Conservation (phyloP, 2,329 filamentous ascomycete species). For the Fusarium sp. region DNA sequence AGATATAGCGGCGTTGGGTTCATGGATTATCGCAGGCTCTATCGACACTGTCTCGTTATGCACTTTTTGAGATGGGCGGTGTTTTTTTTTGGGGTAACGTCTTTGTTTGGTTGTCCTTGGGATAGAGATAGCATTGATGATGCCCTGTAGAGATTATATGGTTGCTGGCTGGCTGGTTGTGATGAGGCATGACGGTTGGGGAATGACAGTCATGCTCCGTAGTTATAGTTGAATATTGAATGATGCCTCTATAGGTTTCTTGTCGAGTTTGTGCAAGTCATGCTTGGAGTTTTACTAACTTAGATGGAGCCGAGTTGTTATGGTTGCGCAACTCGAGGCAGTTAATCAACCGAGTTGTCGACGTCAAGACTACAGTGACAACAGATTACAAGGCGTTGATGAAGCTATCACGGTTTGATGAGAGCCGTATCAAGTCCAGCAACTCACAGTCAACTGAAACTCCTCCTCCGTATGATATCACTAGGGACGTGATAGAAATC, state of each 20-base stretch:
- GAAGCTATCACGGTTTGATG: neutral
- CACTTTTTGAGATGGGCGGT: constrained; percentile 32
- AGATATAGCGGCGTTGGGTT: constrained; percentile 48
- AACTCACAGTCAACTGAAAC: neutral
- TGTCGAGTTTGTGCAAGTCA: neutral
- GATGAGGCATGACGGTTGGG: constrained; percentile 24
- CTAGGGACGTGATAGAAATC: neutral
- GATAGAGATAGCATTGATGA: constrained; percentile 22
- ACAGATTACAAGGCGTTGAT: neutral
- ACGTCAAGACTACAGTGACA: neutral
- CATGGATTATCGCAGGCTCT: constrained; percentile 45
- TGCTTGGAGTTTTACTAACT: no score
- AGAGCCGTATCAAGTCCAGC: neutral
- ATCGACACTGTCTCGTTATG: constrained; percentile 39
- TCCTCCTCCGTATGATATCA: neutral
- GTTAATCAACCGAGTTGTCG: neutral
- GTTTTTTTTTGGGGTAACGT: constrained; percentile 23
- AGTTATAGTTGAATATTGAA: neutral
- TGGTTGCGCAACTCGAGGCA: neutral
- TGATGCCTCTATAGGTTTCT: neutral
- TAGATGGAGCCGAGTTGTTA: neutral
- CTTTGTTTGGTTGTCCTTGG: constrained; percentile 32
- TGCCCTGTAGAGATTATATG: constrained; percentile 33
- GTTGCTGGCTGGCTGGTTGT: constrained; percentile 24
- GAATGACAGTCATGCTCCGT: neutral